phyloP scores from a whole-genome alignment of 108 stramenopile genomes.

The Cyclotella cryptica region DNA sequence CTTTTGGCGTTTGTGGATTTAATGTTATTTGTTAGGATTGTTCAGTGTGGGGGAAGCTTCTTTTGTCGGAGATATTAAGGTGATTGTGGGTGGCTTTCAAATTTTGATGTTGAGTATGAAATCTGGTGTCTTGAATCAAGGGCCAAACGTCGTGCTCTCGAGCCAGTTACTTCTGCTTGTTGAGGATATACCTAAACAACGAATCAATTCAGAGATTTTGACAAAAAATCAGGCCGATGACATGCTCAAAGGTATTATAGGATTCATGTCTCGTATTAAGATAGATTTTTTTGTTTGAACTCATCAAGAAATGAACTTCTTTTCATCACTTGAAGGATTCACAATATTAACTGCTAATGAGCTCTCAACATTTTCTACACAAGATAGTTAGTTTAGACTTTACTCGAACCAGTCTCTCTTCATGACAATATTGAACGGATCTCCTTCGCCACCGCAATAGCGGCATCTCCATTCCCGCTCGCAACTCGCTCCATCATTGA shows the following conservation, averaged over 20 bases:
- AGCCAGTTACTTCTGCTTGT: too few species aligned
- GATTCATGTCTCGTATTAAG: too few species aligned
- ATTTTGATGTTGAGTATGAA: too few species aligned
- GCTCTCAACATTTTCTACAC: not conserved
- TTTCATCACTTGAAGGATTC: not conserved
- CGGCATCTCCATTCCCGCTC: constrained; percentile 66
- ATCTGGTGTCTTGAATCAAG: too few species aligned
- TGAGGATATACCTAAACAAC: too few species aligned
- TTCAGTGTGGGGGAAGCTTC: constrained; percentile 87
- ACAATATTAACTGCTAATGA: not conserved
- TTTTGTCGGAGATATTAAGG: constrained; percentile 67
- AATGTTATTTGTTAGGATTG: constrained; percentile 72
- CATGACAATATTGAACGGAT: constrained; percentile 53
- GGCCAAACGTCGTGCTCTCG: too few species aligned
- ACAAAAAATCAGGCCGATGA: too few species aligned
- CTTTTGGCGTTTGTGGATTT: constrained; percentile 69
- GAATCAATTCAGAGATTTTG: too few species aligned
- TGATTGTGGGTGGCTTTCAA: not conserved
- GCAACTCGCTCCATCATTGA: constrained; percentile 74
- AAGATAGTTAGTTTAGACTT: not conserved
- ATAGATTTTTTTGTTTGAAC: too few species aligned
- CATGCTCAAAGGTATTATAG: too few species aligned
- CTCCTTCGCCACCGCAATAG: constrained; percentile 71
- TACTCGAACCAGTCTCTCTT: not conserved
- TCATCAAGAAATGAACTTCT: too few species aligned